A percentile compares a stretch with the other conserved stretches of the same genome.
Evolutionary conservation across 208 protist genomes (phyloP).

Genomic region (Leishmania martiniquensis): DNA sequence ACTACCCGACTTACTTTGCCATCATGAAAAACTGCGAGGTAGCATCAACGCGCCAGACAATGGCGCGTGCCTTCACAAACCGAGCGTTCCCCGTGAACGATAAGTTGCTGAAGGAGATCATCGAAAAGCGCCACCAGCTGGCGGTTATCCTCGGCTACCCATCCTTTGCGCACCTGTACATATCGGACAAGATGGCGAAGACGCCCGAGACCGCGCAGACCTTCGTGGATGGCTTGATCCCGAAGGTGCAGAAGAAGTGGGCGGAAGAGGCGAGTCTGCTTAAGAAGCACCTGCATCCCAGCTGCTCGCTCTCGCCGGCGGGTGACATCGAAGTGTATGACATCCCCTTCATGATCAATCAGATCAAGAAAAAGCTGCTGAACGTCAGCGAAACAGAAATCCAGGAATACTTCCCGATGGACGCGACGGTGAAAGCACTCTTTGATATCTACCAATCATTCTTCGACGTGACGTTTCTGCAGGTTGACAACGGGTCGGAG

Average conservation of each 20-base stretch:
- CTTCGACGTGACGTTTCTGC: constrained; percentile 78
- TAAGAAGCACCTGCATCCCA: constrained; percentile 67
- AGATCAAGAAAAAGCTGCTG: constrained; percentile 78
- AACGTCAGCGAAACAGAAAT: constrained; percentile 85
- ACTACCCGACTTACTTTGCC: constrained; percentile 89
- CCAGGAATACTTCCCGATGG: constrained; percentile 88
- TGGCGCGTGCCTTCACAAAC: constrained; percentile 69
- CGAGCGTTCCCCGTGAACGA: constrained; percentile 77
- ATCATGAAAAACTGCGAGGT: constrained; percentile 89
- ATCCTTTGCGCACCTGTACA: constrained; percentile 71
- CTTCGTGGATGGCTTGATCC: constrained; percentile 75
- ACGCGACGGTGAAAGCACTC: constrained; percentile 74
- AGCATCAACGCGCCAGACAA: constrained; percentile 60
- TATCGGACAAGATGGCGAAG: constrained; percentile 87
- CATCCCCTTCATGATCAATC: constrained; percentile 84
- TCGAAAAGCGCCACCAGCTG: constrained; percentile 72
- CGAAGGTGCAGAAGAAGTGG: constrained; percentile 82
- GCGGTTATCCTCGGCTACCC: constrained; percentile 64
- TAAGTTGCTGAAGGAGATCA: constrained; percentile 59
- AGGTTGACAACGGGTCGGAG: constrained; percentile 67
- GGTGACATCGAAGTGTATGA: constrained; percentile 73
- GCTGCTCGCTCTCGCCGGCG: constrained; percentile 66
- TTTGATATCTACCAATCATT: constrained; percentile 87
- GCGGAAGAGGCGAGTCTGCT: constrained; percentile 60
- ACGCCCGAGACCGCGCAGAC: constrained; percentile 54